Base-by-base conservation (phyloP, 2,329 filamentous ascomycete genomes). In the Claviceps sp. region DNA sequence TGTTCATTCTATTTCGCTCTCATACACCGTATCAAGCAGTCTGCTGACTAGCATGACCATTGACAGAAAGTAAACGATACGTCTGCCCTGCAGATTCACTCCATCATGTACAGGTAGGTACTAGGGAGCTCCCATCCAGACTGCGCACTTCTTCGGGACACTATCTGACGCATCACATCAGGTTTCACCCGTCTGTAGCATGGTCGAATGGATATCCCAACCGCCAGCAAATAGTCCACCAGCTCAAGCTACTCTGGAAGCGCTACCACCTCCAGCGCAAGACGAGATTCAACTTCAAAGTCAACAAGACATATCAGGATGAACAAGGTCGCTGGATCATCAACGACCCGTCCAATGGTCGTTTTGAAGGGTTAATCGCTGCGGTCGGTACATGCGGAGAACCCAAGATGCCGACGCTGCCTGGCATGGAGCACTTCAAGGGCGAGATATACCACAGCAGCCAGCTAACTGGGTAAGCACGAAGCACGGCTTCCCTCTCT, bases 361-460 rank as follows among this genome's bases (percentile, higher is more conserved):
- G 72, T 5, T 95, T 90, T 56, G 87, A 93, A 48, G 88, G 88
- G 24, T 72, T 94, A 8, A 79, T 95, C 49, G 82, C 83, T 0
- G 85, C 86, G 0, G 76, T 93, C 1, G 89, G 89, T 5, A 90
- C 86, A 0, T 94, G 87, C 54, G 88, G 88, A 37, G 84, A 87
- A 4, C 77, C 84, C 0, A 88, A 89, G 63, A 81, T 86, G 71
- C 84, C 85, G 0, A 71, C 76, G 6, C 74, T 94, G 3, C 76
- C 79, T 0, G 82, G 81, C n/a, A 79, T 87, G 65, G 81, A 86
- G 4, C 72, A 75, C 5, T 94, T 89, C 70, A 75, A 81, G 54
- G 87, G 87, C 3, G 68, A 79, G 1, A 79, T 90, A 41, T 84
- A 80, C 60, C 88, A 94, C 65, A 91, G 86, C 0, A 87, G 82